Percentiles rank a stretch among this genome's conserved stretches.
These are phyloP conservation scores for Pinus taeda DNA, from an alignment of 75 land plant species.

Conservation along the genomic window DNA sequence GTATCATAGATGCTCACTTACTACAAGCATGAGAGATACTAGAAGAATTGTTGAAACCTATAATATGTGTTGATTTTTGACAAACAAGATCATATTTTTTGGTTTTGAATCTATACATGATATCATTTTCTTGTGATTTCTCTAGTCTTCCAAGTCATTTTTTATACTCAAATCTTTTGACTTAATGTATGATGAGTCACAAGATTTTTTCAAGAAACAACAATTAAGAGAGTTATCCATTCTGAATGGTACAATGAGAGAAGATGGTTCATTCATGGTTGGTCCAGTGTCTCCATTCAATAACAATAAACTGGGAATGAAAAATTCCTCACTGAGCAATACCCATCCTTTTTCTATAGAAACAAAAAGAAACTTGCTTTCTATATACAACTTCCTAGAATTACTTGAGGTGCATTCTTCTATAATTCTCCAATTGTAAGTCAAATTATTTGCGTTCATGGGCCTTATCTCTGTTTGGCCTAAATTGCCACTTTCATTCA, in stretches of 20 bases:
- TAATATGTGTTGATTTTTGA: conserved; percentile 40
- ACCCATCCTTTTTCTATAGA: conserved; percentile 20
- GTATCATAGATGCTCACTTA: conserved; percentile 75
- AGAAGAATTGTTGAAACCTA: conserved; percentile 70
- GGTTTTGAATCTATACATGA: background rate
- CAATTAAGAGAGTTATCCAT: conserved; percentile 91
- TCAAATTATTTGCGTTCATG: conserved; percentile 14
- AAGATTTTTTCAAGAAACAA: conserved; percentile 85
- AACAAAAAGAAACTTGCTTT: conserved; percentile 19
- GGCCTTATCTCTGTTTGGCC: conserved; percentile 3
- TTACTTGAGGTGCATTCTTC: conserved; percentile 15
- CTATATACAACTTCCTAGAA: conserved; percentile 20
- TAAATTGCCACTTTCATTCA: conserved; percentile 2
- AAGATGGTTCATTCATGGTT: conserved; percentile 72
- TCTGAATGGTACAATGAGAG: conserved; percentile 91
- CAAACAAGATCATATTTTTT: background rate
- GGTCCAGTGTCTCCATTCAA: conserved; percentile 90
- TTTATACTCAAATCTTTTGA: background rate
- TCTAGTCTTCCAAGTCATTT: background rate
- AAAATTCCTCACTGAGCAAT: conserved; percentile 50
- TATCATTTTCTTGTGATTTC: background rate
- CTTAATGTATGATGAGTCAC: conserved; percentile 76
- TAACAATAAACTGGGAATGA: conserved; percentile 75
- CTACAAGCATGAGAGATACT: conserved; percentile 87
- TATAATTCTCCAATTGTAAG: conserved; percentile 17